phyloP scores from a whole-genome alignment of 73 alveolate genomes.

The Stentor roeselii region DNA sequence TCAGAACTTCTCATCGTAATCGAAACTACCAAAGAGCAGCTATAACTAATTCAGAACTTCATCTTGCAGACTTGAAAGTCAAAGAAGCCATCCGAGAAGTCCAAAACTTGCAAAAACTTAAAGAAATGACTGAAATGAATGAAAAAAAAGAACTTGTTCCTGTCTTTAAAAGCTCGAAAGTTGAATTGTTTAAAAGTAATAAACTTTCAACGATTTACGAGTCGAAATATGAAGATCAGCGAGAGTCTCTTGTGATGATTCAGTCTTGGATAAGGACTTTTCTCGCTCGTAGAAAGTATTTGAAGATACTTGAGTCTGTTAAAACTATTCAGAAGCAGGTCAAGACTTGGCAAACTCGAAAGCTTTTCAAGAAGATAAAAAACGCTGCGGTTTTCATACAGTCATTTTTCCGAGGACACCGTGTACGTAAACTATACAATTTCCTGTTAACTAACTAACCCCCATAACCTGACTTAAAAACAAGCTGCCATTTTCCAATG shows the following conservation, averaged over 20 bases:
- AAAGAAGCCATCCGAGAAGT: neutral
- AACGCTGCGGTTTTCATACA: neutral
- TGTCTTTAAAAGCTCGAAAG: neutral
- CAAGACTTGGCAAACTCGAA: neutral
- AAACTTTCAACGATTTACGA: neutral
- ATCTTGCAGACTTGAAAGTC: neutral
- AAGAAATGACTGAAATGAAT: neutral
- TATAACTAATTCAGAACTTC: neutral
- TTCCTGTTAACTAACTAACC: constrained; percentile 2
- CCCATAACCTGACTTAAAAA: too few relatives aligned
- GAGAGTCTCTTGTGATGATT: neutral
- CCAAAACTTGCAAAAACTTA: neutral
- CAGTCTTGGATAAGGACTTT: neutral
- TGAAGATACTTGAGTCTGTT: neutral
- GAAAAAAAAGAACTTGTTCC: neutral
- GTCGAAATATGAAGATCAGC: neutral
- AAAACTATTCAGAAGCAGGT: neutral
- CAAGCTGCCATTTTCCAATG: too few relatives aligned
- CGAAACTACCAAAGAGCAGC: too few relatives aligned
- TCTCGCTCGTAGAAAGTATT: neutral
- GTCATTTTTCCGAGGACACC: constrained; percentile 19
- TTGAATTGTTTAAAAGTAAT: neutral
- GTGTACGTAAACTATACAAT: neutral
- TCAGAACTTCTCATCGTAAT: too few relatives aligned
- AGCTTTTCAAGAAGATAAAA: neutral